phyloP scores from a whole-genome alignment of 2,329 filamentous ascomycete genomes.

The Dryadomyces quercivorus region DNA sequence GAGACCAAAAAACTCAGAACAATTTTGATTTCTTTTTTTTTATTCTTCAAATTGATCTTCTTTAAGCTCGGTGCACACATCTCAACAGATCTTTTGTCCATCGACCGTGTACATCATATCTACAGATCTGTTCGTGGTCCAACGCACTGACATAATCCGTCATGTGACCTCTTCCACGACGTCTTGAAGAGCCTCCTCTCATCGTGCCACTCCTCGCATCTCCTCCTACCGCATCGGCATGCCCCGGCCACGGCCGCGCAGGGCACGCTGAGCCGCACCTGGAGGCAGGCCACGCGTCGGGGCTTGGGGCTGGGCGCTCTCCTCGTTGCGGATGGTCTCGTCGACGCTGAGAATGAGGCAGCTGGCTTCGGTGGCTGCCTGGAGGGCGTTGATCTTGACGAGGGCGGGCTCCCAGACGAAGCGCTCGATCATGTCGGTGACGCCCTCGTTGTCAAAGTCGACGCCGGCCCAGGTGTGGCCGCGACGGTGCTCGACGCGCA shows the following conservation, averaged over 20 bases:
- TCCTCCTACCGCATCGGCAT: constrained; percentile 66
- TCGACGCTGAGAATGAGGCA: constrained; percentile 94
- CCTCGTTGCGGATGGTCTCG: constrained; percentile 97
- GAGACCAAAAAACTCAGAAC: background rate
- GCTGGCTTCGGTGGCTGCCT: constrained; percentile 87
- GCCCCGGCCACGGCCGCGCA: constrained; percentile 71
- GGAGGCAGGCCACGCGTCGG: constrained; percentile 64
- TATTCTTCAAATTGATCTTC: constrained; percentile 2
- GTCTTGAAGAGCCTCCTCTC: too few species aligned
- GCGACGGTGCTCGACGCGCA: constrained; percentile 92
- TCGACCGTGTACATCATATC: background rate
- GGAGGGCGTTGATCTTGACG: constrained; percentile 94
- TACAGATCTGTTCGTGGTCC: constrained; percentile 1
- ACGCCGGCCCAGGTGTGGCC: constrained; percentile 91
- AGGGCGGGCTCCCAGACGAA: constrained; percentile 97
- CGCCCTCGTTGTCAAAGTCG: constrained; percentile 85
- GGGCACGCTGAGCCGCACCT: constrained; percentile 76
- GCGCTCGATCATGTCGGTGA: constrained; percentile 83
- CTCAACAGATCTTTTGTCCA: background rate
- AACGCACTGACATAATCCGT: too few species aligned
- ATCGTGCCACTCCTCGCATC: too few species aligned
- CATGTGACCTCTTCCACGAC: too few species aligned
- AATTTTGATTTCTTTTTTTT: constrained; percentile 3
- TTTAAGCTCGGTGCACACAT: background rate
- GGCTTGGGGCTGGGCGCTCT: constrained; percentile 73